Conservation (phyloP, 208 protist species). For the Porcisia hertigi region DNA sequence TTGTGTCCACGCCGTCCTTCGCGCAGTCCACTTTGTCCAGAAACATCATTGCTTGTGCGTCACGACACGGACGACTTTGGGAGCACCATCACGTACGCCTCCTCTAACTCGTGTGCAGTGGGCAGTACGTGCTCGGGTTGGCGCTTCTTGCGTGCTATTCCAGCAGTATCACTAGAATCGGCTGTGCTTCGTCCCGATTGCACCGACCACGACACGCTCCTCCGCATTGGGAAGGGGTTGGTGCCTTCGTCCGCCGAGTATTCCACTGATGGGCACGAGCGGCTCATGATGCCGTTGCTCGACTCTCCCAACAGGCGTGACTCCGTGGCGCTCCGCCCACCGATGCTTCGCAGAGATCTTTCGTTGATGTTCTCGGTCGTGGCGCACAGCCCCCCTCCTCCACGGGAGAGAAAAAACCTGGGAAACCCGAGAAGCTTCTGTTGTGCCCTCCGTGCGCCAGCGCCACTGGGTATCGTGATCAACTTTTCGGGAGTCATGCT, state of each 20-base stretch:
- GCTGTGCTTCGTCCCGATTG: slow-evolving; percentile 15
- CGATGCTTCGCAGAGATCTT: slow-evolving; percentile 6
- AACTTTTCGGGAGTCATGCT: slow-evolving; percentile 8
- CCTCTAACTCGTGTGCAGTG: slow-evolving; percentile 5
- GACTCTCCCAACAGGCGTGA: slow-evolving; percentile 1
- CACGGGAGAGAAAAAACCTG: not conserved
- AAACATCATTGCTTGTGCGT: not conserved
- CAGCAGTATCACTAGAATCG: slow-evolving; percentile 11
- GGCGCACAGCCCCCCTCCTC: not conserved
- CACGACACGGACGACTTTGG: not conserved
- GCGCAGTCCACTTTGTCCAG: not conserved
- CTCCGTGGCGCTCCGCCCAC: slow-evolving; percentile 6
- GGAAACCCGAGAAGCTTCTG: not conserved
- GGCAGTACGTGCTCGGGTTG: slow-evolving; percentile 16
- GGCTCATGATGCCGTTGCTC: slow-evolving; percentile 5
- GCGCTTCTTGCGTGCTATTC: slow-evolving; percentile 7
- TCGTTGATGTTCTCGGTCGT: slow-evolving; percentile 1
- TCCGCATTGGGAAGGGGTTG: slow-evolving; percentile 7
- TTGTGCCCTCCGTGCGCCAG: not conserved
- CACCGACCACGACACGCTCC: slow-evolving; percentile 23
- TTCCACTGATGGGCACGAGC: slow-evolving; percentile 21
- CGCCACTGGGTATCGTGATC: not conserved
- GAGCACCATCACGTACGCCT: slow-evolving; percentile 4
- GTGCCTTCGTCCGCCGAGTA: slow-evolving; percentile 12
- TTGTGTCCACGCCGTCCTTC: not conserved